Evolutionary conservation across 345 rosid genomes (phyloP), one percentile per base, ranked within the genome.

Genomic region (Garcia nutans): DNA sequence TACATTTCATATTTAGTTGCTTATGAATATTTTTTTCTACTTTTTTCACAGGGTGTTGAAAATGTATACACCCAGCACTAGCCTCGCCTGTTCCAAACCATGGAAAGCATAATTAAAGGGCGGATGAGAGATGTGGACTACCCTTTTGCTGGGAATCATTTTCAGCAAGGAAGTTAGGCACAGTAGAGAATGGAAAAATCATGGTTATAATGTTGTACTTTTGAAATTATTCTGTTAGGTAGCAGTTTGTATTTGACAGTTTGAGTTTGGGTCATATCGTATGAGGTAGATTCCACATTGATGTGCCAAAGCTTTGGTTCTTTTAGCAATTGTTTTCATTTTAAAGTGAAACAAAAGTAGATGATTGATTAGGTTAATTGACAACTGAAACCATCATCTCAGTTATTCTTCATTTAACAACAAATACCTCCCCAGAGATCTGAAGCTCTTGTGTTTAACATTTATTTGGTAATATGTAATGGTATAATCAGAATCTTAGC

Each of bases 61-160:
- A 96, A 96, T 87, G 98, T 93, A 26, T 96, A 96, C 88, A 93
- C 97, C 52, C 99, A 96, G 65, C 99, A 96, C 79, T 98, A 93
- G 85, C 99, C 99, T 85, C 99, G 92, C 75, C 62, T 93, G 74
- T 88, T 92, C 78, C 99, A 92, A 82, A 92, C 90, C 28, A 96
- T 96, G 97, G 99, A 96, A 78, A 92, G 90, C 90, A 90, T 96
- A 79, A 81, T 73, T 47, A 96, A 93, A 86, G 98, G 97, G 33
- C 90, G 97, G 75, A 79, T 93, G 83, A 86, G 96, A 79, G 99
- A 96, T 84, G 87, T 93, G 70, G 99, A 93, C 80, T 93, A 93
- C 83, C 98, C 99, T 63, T 96, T 85, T 79, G 90, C 93, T 72
- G 98, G 97, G 73, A 92, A 93, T 70, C 99, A 93, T 78, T 96